Conservation (phyloP, 2,329 filamentous ascomycete genomes). For the Hortaea sp. region DNA sequence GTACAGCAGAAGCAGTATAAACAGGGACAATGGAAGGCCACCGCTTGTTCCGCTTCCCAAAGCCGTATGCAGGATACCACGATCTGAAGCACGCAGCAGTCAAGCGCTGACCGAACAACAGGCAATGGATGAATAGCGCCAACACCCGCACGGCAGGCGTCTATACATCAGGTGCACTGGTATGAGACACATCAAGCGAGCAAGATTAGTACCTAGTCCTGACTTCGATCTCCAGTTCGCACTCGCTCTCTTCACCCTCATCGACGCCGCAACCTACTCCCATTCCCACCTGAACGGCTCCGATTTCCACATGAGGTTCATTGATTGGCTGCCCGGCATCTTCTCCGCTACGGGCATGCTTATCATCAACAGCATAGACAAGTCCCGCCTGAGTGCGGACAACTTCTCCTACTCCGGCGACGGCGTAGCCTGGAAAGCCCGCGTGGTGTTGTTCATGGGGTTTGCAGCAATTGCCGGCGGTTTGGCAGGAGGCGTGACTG, state of each 20-base stretch:
- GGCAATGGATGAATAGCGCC: conserved; percentile 54
- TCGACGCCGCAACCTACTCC: conserved; percentile 56
- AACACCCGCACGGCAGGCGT: conserved; percentile 55
- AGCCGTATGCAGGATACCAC: conserved; percentile 30
- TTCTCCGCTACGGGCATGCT: conserved; percentile 61
- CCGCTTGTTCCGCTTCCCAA: conserved; percentile 57
- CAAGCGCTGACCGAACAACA: not conserved
- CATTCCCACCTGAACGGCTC: conserved; percentile 52
- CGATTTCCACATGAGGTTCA: conserved; percentile 52
- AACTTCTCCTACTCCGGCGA: conserved; percentile 53
- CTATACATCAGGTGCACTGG: conserved; percentile 55
- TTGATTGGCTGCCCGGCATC: conserved; percentile 64
- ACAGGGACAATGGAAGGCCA: conserved; percentile 21
- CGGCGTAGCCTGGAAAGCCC: conserved; percentile 60
- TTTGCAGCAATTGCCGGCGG: conserved; percentile 61
- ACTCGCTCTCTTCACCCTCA: conserved; percentile 58
- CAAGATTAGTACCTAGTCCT: not conserved
- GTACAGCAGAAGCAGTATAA: not conserved
- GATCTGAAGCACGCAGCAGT: not conserved
- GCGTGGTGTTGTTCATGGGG: conserved; percentile 57
- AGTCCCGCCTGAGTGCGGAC: conserved; percentile 53
- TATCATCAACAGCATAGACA: conserved; percentile 63
- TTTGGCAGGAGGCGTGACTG: conserved; percentile 55
- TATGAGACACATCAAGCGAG: conserved; percentile 28
- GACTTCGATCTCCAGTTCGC: conserved; percentile 44